Base-by-base conservation (phyloP, 2,329 filamentous ascomycete genomes). In the Laburnicola sp. region DNA sequence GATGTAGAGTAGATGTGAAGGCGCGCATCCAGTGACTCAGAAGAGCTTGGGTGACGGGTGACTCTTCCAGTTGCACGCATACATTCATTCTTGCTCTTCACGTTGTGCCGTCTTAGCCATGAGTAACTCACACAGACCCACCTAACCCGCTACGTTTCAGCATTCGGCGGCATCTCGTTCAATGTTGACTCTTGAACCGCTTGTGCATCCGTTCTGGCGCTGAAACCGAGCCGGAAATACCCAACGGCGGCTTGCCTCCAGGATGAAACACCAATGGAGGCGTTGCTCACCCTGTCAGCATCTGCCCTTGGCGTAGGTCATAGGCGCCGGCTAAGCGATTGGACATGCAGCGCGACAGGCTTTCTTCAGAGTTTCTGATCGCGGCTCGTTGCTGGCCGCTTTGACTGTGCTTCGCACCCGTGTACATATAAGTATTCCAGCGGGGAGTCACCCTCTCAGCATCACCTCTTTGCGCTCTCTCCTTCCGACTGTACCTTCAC, bases 321-420 rank as follows among this genome's bases (percentile, higher is more conserved):
- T 63, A 64, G 62, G 65, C 64, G 62, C 63, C 55, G 55, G 59
- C 66, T 54, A 64, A 66, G 61, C 48, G 51, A 55, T 53, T 58
- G 47, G 51, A 52, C 45, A 55, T 40, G 55, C 26, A 41, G 43
- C 48, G 48, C 50, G 56, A 58, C 60, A 67, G 60, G 55, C 53
- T 59, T 48, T 50, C 49, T 61, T 52, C 43, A 37, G 50, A 48
- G 31, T 30, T 23, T 32, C 7, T 42, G 30, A 28, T 38, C 43
- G 36, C 43, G 41, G 48, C 36, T 37, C 27, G 23, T 44, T 26
- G 16, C 23, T 31, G 23, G 31, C 27, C 27, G 42, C 36, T 30
- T 41, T 27, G 23, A 23, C 43, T 50, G 45, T 52, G 46, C 37
- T 34, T 39, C 26, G 28, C 37, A 49, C 11, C 16, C 25, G 26